Evolutionary conservation across 768 basidiomycete species (phyloP).

Genomic region (Tulasnella sp.): DNA sequence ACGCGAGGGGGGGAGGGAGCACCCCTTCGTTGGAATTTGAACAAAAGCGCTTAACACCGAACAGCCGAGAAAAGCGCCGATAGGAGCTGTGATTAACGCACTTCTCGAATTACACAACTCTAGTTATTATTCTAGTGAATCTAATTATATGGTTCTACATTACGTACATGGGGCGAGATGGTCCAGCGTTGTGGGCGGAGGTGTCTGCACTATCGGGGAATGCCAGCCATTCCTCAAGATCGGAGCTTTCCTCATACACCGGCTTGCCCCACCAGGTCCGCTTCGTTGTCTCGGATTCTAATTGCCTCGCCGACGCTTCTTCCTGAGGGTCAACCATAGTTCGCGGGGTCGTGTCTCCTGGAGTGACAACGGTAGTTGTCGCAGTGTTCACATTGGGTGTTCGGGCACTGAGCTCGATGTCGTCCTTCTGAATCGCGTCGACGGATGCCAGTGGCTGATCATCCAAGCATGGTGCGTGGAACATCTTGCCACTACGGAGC

Average conservation of each 20-base stretch:
- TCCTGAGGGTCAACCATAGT: background rate
- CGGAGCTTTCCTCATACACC: background rate
- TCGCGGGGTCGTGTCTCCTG: background rate
- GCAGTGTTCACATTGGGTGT: background rate
- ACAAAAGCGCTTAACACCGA: conserved; percentile 10
- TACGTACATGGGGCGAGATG: background rate
- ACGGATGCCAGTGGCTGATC: conserved; percentile 12
- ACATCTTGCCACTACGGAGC: conserved; percentile 12
- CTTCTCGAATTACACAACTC: background rate
- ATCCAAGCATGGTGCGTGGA: conserved; percentile 29
- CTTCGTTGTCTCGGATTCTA: background rate
- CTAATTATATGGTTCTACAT: background rate
- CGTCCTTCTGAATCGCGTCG: background rate
- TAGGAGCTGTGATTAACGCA: background rate
- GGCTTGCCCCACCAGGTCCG: background rate
- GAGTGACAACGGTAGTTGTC: background rate
- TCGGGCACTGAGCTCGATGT: background rate
- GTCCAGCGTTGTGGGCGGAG: background rate
- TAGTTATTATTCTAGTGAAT: background rate
- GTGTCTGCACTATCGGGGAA: background rate
- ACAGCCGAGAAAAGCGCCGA: background rate
- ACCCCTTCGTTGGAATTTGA: conserved; percentile 18
- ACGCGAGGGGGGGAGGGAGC: conserved; percentile 7
- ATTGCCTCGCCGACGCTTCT: background rate
- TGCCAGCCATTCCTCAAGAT: background rate